Base-by-base conservation (phyloP, 2,329 filamentous ascomycete species). In the Trichoderma atrobrunneum region DNA sequence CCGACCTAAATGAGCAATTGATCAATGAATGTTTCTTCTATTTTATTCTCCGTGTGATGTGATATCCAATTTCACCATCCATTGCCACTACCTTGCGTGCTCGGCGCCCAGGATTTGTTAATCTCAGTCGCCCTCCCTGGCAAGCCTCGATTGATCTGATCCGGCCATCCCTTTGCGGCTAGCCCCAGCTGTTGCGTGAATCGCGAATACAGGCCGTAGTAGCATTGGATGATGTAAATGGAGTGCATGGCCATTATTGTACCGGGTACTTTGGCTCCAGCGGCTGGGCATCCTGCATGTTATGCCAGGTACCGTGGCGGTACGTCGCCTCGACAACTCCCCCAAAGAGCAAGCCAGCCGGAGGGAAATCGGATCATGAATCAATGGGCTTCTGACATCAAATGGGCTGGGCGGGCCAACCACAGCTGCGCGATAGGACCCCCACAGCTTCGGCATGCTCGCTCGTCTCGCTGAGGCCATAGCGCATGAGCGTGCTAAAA, bases 261-360 rank as follows among this genome's bases (percentile, higher is more conserved):
- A 51, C 26, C 39, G 43, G 24, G 56, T 32, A 28, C 24, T 10
- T 32, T 7, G 10, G 7, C 26, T 12, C 8, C 12, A 28, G 54
- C 24, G 34, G 56, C 56, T 30, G 39, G 26, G 26, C 24, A 28
- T 32, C 28, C 11, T n/a, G 18, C 26, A 28, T 57, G 51, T 39
- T 59, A 65, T 71, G 69, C 60, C 70, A 71, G 70, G 70, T 71
- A 65, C 70, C 70, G 48, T n/a, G 34, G 51, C 32, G 28, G 34
- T 59, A 57, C 60, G 14, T 59, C 51, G 24, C 48, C 30, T 66
- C n/a, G 43, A 67, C 21, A 57, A n/a, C 16, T 43, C 32, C 12
- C 24, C 18, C 61, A 14, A n/a, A 28, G 12, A n/a, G 14, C n/a
- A 11, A 39, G 54, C 34, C 26, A 18, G 18, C 43, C 43, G 54